Evolutionary conservation across 768 basidiomycete species (phyloP).

Genomic region (Rhodotorula sphaerocarpa): DNA sequence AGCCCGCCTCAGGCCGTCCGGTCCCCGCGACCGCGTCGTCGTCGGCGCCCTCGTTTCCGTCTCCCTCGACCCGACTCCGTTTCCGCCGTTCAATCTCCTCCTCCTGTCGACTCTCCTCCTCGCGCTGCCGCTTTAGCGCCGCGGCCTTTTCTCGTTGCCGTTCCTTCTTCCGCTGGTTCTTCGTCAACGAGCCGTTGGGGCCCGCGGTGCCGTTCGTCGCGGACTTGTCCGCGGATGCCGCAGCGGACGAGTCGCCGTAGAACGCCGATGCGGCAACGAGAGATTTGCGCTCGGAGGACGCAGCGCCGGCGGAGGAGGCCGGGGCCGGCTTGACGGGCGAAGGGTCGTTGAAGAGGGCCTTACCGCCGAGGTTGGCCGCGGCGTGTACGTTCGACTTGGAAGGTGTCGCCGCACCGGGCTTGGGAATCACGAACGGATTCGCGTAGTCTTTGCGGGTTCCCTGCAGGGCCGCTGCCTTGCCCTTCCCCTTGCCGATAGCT

Average conservation of each 20-base stretch:
- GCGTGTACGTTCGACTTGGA: background rate
- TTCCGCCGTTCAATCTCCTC: background rate
- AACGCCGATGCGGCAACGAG: conserved; percentile 6
- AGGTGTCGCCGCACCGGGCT: background rate
- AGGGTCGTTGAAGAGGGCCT: conserved; percentile 19
- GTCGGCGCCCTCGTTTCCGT: background rate
- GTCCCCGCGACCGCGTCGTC: background rate
- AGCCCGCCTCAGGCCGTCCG: too few relatives aligned
- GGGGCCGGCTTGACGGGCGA: conserved; percentile 14
- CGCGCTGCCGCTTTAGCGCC: background rate
- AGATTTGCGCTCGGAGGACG: background rate
- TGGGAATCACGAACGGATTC: conserved; percentile 15
- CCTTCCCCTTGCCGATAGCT: conserved; percentile 20
- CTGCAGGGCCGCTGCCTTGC: background rate
- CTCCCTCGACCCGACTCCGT: background rate
- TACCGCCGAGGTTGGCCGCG: background rate
- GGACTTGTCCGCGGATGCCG: background rate
- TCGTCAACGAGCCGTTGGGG: background rate
- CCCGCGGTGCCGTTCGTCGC: background rate
- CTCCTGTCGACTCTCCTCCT: conserved; percentile 16
- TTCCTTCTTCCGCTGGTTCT: conserved; percentile 32
- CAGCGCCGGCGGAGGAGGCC: background rate
- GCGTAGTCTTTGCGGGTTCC: background rate
- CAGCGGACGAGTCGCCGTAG: background rate
- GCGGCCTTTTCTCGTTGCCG: conserved; percentile 7